Percentiles rank a stretch among this genome's conserved stretches.
Conservation (phyloP, 1,139 yeast genomes). For the Zygosaccharomyces sapae region DNA sequence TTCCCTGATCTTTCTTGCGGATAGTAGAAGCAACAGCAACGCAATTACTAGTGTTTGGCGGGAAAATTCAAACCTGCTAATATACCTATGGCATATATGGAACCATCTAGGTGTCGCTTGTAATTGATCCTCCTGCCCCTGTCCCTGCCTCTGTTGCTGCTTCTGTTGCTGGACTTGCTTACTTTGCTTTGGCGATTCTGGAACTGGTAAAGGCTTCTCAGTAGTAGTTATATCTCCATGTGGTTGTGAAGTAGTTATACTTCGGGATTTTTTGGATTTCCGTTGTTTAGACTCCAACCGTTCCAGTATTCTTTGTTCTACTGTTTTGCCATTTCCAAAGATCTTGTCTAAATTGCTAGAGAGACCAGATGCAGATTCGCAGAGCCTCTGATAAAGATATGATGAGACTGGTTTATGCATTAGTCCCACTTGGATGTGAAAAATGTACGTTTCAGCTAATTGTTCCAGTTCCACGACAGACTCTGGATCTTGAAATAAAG, state of each 20-base stretch:
- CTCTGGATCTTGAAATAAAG: not conserved
- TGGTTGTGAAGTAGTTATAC: not conserved
- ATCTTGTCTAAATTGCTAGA: slow-evolving; percentile 6
- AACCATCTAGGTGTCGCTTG: slow-evolving; percentile 6
- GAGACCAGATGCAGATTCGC: slow-evolving; percentile 17
- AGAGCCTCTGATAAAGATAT: slow-evolving; percentile 18
- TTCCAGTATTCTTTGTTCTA: slow-evolving; percentile 10
- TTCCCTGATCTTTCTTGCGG: slow-evolving; percentile 8
- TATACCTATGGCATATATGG: slow-evolving; percentile 7
- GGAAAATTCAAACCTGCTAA: slow-evolving; percentile 8
- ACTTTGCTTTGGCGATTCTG: not conserved
- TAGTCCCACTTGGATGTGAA: slow-evolving; percentile 17
- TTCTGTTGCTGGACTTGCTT: not conserved
- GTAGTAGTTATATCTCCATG: not conserved
- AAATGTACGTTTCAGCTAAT: slow-evolving; percentile 21
- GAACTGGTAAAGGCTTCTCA: not conserved
- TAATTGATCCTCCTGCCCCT: not conserved
- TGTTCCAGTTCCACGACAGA: slow-evolving; percentile 12
- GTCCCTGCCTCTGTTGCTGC: not conserved
- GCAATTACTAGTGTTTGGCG: slow-evolving; percentile 9
- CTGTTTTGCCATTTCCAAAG: slow-evolving; percentile 6
- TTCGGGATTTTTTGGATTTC: slow-evolving; percentile 2
- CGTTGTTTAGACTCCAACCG: slow-evolving; percentile 9
- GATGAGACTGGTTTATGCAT: slow-evolving; percentile 13
- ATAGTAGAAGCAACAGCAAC: slow-evolving; percentile 9